phyloP scores from a whole-genome alignment of 2,329 filamentous ascomycete genomes.

The Volutella citrinella region DNA sequence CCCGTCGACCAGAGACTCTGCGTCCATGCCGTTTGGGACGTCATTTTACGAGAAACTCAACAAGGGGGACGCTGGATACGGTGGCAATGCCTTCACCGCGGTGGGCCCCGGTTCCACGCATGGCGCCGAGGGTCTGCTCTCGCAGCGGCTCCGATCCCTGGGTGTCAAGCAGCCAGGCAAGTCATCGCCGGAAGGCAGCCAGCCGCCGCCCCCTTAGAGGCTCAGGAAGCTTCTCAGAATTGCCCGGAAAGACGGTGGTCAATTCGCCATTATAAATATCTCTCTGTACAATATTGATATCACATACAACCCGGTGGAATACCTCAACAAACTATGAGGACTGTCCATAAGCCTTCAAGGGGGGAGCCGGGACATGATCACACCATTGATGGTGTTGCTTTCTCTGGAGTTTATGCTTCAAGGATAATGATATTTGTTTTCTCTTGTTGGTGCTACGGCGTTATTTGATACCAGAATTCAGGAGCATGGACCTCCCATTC shows the following conservation, averaged over 20 bases:
- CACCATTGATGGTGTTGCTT: too few species aligned
- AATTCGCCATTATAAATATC: too few species aligned
- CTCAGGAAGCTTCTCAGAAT: too few species aligned
- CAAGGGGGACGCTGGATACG: slow-evolving; percentile 63
- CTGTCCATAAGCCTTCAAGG: too few species aligned
- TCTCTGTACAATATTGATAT: too few species aligned
- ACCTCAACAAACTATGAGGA: too few species aligned
- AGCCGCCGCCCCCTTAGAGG: too few species aligned
- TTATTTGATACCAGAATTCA: slow-evolving; percentile 9
- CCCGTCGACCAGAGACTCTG: slow-evolving; percentile 35
- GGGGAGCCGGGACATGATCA: too few species aligned
- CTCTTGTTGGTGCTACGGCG: slow-evolving; percentile 2
- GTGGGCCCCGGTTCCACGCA: slow-evolving; percentile 32
- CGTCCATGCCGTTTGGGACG: slow-evolving; percentile 28
- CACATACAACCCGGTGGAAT: too few species aligned
- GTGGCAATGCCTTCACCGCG: slow-evolving; percentile 49
- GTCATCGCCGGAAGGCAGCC: too few species aligned
- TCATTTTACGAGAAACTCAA: slow-evolving; percentile 63
- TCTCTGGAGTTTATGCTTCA: too few species aligned
- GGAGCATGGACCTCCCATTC: slow-evolving; percentile 1
- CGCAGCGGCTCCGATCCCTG: slow-evolving; percentile 63
- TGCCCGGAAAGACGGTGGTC: too few species aligned
- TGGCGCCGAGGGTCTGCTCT: slow-evolving; percentile 64
- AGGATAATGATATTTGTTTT: background rate
- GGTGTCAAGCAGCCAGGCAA: slow-evolving; percentile 42